phyloP scores from a whole-genome alignment of 352 stramenopile species.

The Phytophthora crassamura region DNA sequence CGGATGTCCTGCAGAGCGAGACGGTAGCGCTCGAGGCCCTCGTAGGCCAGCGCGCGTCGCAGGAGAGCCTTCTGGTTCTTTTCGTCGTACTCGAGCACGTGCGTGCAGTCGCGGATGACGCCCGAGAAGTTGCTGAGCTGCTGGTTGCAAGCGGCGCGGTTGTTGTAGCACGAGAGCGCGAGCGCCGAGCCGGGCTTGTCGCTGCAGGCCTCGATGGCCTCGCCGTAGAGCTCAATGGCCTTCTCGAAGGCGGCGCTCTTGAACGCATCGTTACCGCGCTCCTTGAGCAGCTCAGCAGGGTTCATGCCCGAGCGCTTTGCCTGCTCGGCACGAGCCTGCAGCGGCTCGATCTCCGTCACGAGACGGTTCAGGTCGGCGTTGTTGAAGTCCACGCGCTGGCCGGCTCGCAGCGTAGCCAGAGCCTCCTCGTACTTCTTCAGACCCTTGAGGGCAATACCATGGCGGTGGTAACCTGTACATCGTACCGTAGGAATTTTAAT shows the following conservation, averaged over 20 bases:
- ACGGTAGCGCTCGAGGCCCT: conserved; percentile 95
- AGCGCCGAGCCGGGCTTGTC: conserved; percentile 81
- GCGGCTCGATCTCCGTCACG: conserved; percentile 82
- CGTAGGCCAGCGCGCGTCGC: conserved; percentile 94
- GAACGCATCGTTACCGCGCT: conserved; percentile 94
- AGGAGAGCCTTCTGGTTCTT: conserved; percentile 97
- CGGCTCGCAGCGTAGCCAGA: conserved; percentile 72
- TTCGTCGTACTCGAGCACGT: conserved; percentile 94
- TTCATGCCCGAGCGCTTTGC: conserved; percentile 77
- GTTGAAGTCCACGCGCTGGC: conserved; percentile 85
- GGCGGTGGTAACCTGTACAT: conserved; percentile 89
- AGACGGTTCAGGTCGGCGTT: conserved; percentile 87
- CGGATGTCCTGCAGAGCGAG: conserved; percentile 90
- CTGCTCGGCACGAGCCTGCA: conserved; percentile 69
- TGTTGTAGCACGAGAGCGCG: conserved; percentile 94
- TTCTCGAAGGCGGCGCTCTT: conserved; percentile 92
- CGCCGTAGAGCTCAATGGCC: conserved; percentile 93
- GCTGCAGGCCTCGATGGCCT: conserved; percentile 87
- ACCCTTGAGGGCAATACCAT: conserved; percentile 92
- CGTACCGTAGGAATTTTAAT: conserved; percentile 20
- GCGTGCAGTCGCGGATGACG: conserved; percentile 95
- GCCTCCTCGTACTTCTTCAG: conserved; percentile 85
- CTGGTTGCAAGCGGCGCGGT: conserved; percentile 96
- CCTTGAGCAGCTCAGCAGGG: conserved; percentile 92
- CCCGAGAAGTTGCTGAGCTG: conserved; percentile 97